phyloP scores from a whole-genome alignment of 345 rosid genomes.

The Viola odorata region DNA sequence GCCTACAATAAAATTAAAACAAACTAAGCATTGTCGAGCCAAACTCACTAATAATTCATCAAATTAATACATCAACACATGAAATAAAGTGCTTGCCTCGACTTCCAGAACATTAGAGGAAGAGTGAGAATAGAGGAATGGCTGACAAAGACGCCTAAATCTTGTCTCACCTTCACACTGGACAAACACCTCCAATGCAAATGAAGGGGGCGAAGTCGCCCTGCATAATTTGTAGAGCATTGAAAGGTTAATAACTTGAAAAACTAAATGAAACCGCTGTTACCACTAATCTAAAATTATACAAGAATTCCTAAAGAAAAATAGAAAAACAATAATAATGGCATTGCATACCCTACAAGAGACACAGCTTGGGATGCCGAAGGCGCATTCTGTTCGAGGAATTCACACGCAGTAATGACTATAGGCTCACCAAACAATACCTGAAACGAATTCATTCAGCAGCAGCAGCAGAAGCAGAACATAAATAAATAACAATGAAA shows the following conservation, averaged over 20 bases:
- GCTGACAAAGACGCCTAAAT: conserved; percentile 95
- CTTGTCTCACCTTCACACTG: conserved; percentile 88
- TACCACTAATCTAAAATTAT: too few species aligned
- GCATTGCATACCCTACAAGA: conserved; percentile 64
- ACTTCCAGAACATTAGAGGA: conserved; percentile 95
- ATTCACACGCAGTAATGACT: conserved; percentile 86
- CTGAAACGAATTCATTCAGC: conserved; percentile 26
- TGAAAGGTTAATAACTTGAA: not conserved
- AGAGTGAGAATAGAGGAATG: conserved; percentile 91
- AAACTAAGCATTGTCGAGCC: not conserved
- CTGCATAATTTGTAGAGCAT: conserved; percentile 30
- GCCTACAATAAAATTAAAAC: conserved; percentile 50
- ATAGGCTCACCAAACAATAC: conserved; percentile 93
- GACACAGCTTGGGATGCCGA: conserved; percentile 76
- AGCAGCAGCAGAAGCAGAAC: not conserved
- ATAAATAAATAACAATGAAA: not conserved
- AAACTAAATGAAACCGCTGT: not conserved
- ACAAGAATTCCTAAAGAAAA: not conserved
- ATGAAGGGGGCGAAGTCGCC: conserved; percentile 97
- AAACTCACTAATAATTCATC: not conserved
- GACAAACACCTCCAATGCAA: conserved; percentile 97
- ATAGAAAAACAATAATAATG: not conserved
- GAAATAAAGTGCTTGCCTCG: conserved; percentile 61
- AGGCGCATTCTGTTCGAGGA: conserved; percentile 82
- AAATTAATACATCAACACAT: not conserved